Evolutionary conservation across 805 yeast genomes (phyloP).

Genomic region (Zygosaccharomyces bailii): DNA sequence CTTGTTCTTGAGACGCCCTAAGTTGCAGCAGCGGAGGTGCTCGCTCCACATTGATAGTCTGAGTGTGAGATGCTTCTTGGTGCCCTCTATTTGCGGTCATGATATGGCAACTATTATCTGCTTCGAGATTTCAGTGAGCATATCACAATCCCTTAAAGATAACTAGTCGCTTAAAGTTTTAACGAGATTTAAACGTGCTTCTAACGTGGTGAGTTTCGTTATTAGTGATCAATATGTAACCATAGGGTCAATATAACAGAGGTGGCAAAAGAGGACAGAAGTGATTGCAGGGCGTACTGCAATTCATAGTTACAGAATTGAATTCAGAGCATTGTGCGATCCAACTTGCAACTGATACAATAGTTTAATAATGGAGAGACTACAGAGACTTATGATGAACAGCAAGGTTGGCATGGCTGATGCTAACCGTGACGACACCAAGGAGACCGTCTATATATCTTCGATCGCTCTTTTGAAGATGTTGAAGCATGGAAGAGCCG

Average conservation of each 20-base stretch:
- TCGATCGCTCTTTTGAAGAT: conserved; percentile 91
- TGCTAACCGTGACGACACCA: conserved; percentile 84
- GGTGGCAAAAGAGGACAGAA: neutral
- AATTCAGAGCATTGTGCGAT: too few relatives aligned
- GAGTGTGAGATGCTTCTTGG: conserved; percentile 19
- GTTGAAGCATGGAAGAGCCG: conserved; percentile 96
- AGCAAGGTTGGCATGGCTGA: conserved; percentile 50
- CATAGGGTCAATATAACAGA: too few relatives aligned
- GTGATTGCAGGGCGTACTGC: too few relatives aligned
- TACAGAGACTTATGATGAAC: conserved; percentile 41
- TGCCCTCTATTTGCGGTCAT: conserved; percentile 4
- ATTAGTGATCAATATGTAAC: too few relatives aligned
- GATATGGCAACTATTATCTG: neutral
- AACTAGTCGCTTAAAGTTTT: too few relatives aligned
- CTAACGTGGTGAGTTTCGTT: too few relatives aligned
- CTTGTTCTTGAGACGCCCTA: conserved; percentile 19
- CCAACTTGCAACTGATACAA: too few relatives aligned
- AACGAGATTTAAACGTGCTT: neutral
- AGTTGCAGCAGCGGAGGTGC: conserved; percentile 28
- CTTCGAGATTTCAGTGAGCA: too few relatives aligned
- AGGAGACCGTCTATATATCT: conserved; percentile 95
- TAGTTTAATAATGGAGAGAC: conserved; percentile 38
- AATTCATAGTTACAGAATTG: too few relatives aligned
- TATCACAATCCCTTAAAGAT: too few relatives aligned
- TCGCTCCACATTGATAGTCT: conserved; percentile 23